A percentile compares a stretch with the other conserved stretches of the same genome.
Evolutionary conservation across 1,139 yeast species (phyloP).

Genomic region (Trichomonascaceae sp.): DNA sequence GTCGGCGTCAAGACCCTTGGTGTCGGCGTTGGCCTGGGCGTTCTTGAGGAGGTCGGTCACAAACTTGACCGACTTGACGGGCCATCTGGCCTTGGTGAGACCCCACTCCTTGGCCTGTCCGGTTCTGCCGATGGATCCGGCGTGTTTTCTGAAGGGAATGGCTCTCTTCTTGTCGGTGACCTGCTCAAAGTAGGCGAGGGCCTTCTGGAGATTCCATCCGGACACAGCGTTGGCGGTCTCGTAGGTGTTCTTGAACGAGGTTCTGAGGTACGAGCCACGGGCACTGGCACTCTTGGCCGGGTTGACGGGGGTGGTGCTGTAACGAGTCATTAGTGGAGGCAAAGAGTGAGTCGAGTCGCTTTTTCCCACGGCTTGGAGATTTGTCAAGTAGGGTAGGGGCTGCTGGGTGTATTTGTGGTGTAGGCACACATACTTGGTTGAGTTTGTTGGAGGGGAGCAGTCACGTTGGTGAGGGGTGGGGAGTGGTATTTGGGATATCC

Average conservation of each 20-base stretch:
- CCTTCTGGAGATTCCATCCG: constrained; percentile 96
- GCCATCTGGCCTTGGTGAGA: constrained; percentile 99
- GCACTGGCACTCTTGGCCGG: constrained; percentile 99
- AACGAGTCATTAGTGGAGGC: constrained; percentile 55
- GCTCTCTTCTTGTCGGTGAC: constrained; percentile 99
- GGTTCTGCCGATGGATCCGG: constrained; percentile 95
- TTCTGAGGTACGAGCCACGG: constrained; percentile 99
- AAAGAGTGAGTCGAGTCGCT: constrained; percentile 2
- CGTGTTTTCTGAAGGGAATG: constrained; percentile 98
- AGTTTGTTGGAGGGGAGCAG: constrained; percentile 4
- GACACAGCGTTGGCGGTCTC: constrained; percentile 97
- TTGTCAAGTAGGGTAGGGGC: not conserved
- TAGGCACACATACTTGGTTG: too few relatives aligned
- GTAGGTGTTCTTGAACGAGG: constrained; percentile 99
- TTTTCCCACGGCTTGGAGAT: too few relatives aligned
- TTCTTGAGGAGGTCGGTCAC: constrained; percentile 88
- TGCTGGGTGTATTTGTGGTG: not conserved
- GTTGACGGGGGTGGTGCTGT: constrained; percentile 98
- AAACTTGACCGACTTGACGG: constrained; percentile 95
- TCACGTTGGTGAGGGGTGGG: too few relatives aligned
- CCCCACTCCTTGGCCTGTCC: constrained; percentile 99
- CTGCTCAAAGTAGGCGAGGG: constrained; percentile 91
- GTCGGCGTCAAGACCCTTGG: constrained; percentile 94
- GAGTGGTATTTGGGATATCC: too few relatives aligned
- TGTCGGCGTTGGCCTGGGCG: constrained; percentile 98